Evolutionary conservation across 805 yeast species (phyloP).

Genomic region (Teunomyces atbi): DNA sequence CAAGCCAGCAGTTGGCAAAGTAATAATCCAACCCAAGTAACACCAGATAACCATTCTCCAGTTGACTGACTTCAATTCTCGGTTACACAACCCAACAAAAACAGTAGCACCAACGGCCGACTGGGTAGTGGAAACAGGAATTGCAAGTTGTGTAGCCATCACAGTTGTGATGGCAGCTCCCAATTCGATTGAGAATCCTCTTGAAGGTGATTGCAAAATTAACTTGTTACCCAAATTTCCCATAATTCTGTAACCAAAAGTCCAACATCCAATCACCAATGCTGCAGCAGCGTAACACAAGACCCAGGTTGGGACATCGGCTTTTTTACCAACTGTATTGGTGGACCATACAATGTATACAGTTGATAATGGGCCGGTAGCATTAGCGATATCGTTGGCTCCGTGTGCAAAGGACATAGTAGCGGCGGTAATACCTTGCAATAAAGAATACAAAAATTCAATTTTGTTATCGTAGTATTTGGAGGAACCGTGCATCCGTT

Average conservation of each 20-base stretch:
- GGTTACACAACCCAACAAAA: conserved; percentile 71
- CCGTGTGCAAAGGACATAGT: conserved; percentile 85
- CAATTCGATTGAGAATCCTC: conserved; percentile 74
- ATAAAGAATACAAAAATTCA: conserved; percentile 64
- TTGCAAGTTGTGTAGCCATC: conserved; percentile 68
- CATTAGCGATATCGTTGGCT: conserved; percentile 76
- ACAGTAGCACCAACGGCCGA: conserved; percentile 78
- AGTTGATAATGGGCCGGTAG: conserved; percentile 72
- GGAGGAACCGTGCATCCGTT: conserved; percentile 53
- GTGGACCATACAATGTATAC: conserved; percentile 61
- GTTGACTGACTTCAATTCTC: conserved; percentile 60
- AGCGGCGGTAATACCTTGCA: conserved; percentile 71
- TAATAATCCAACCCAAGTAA: conserved; percentile 68
- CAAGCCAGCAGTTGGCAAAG: conserved; percentile 72
- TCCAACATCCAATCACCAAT: conserved; percentile 67
- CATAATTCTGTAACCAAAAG: conserved; percentile 70
- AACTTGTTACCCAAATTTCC: conserved; percentile 68
- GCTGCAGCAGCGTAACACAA: conserved; percentile 66
- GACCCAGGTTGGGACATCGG: conserved; percentile 71
- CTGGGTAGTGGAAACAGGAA: conserved; percentile 78
- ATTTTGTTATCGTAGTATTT: conserved; percentile 68
- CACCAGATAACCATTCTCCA: conserved; percentile 78
- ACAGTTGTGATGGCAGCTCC: conserved; percentile 77
- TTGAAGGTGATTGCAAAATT: conserved; percentile 72
- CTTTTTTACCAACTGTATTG: conserved; percentile 43